Evolutionary conservation across 164 flowering plant species (phyloP), one percentile per base, ranked within the genome.

Genomic region (Aristolochia fimbriata): DNA sequence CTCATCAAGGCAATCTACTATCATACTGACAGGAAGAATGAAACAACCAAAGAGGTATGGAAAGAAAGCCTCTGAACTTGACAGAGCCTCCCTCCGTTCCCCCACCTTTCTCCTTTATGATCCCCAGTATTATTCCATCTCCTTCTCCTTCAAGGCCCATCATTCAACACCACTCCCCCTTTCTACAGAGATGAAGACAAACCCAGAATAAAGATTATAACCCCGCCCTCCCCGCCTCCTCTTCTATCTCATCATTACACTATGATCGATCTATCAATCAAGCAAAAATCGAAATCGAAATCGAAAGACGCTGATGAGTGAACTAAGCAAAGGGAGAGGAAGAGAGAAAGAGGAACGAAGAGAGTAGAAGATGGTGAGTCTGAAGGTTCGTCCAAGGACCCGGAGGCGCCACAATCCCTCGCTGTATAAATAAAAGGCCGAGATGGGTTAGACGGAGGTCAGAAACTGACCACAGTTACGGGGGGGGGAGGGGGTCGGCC

Each of bases 381-480:
- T 43, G 64, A 51, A 21, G 21, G 58, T 6, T 69, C 51, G 75
- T 77, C 24, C 46, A 54, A 50, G 16, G 55, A 37, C 57, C 21
- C 70, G 78, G 73, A 66, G 69, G 71, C 70, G 57, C 45, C 61
- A 33, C 70, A 60, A 37, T 68, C 60, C 63, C 67, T 67, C 63
- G 45, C 27, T 63, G 79, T 79, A 75, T 84, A 85, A 79, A 87
- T 87, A 84, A 82, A 71, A 51, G 56, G 56, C 79, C 41, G 52
- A 75, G 66, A 13, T 45, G 62, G 58, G 69, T 65, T 82, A 73
- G 60, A 55, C 6, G 13, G 2, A 78, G 78, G 83, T 86, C 80
- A 77, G 74, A 74, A 64, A 61, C 76, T 77, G 61, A 80, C 93
- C 72, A 49, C 73, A 76, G 91, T 83, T 46, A 46, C 33, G 41